phyloP scores from a whole-genome alignment of 2,329 filamentous ascomycete genomes.

The Rutstroemia sp. region DNA sequence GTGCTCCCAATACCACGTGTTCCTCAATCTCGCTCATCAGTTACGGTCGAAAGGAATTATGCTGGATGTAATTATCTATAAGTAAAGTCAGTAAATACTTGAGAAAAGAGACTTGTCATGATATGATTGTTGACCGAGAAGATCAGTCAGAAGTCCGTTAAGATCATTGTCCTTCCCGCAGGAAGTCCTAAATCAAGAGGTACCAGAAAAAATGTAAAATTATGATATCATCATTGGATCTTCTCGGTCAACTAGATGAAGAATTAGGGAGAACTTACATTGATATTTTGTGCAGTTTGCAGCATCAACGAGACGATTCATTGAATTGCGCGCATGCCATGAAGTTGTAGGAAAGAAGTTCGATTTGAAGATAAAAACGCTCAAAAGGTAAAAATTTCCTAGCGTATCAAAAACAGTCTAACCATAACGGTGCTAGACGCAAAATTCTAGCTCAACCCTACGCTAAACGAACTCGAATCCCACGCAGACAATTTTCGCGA shows the following conservation, averaged over 20 bases:
- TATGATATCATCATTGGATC: conserved; percentile 63
- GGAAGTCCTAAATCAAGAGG: conserved; percentile 84
- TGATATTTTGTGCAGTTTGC: neutral
- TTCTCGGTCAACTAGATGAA: conserved; percentile 1
- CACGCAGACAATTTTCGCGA: conserved; percentile 2
- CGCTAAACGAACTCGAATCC: conserved; percentile 3
- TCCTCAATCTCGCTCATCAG: too few relatives aligned
- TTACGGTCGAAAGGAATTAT: too few relatives aligned
- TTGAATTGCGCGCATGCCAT: neutral
- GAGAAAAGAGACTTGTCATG: neutral
- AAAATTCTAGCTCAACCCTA: neutral
- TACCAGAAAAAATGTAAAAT: conserved; percentile 76
- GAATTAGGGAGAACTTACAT: conserved; percentile 1
- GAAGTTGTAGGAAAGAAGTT: neutral
- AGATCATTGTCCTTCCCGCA: conserved; percentile 63
- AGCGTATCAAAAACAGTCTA: neutral
- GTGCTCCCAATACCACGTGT: too few relatives aligned
- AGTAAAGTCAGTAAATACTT: neutral
- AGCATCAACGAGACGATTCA: too few relatives aligned
- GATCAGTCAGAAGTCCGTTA: conserved; percentile 71
- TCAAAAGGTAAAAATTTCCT: conserved; percentile 1
- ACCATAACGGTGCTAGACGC: neutral
- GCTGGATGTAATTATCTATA: neutral
- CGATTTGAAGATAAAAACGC: neutral
- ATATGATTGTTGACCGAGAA: neutral